phyloP scores from a whole-genome alignment of 2,329 filamentous ascomycete species.

The Cercospora sesami region DNA sequence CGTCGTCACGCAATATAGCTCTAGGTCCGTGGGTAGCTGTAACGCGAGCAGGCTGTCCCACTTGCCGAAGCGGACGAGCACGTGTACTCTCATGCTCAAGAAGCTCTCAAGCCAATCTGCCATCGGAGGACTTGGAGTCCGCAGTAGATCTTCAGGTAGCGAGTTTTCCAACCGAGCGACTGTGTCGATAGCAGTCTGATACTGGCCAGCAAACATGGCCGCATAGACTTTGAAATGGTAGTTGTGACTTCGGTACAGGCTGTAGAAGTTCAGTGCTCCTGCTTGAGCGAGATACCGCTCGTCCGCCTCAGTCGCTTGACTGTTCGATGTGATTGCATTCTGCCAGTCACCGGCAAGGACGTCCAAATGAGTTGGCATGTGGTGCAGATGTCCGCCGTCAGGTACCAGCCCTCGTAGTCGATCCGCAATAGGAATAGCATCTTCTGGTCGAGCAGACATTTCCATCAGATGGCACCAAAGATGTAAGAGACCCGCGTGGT shows the following conservation, averaged over 20 bases:
- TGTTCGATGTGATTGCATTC: constrained; percentile 65
- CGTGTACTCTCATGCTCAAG: constrained; percentile 66
- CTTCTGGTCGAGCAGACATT: constrained; percentile 68
- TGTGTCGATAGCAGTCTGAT: constrained; percentile 61
- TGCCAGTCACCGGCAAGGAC: constrained; percentile 71
- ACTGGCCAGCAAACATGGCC: constrained; percentile 74
- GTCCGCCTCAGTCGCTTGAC: constrained; percentile 66
- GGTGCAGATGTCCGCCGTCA: constrained; percentile 68
- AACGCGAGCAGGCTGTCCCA: constrained; percentile 67
- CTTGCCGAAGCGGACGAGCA: constrained; percentile 69
- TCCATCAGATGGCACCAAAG: constrained; percentile 78
- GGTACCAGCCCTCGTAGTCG: constrained; percentile 64
- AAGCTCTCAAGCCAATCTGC: constrained; percentile 77
- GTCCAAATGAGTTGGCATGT: constrained; percentile 79
- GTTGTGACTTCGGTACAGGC: constrained; percentile 72
- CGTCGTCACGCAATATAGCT: constrained; percentile 68
- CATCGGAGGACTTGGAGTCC: constrained; percentile 68
- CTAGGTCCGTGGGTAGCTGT: constrained; percentile 56
- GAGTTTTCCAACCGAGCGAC: constrained; percentile 60
- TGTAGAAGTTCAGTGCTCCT: constrained; percentile 71
- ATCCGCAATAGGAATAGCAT: constrained; percentile 62
- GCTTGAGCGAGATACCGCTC: constrained; percentile 62
- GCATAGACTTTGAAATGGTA: constrained; percentile 75
- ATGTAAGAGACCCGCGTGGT: constrained; percentile 71
- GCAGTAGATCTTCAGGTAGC: constrained; percentile 63